Conservation (phyloP, 2,329 filamentous ascomycete species). For the Sarocladiaceae sp. region DNA sequence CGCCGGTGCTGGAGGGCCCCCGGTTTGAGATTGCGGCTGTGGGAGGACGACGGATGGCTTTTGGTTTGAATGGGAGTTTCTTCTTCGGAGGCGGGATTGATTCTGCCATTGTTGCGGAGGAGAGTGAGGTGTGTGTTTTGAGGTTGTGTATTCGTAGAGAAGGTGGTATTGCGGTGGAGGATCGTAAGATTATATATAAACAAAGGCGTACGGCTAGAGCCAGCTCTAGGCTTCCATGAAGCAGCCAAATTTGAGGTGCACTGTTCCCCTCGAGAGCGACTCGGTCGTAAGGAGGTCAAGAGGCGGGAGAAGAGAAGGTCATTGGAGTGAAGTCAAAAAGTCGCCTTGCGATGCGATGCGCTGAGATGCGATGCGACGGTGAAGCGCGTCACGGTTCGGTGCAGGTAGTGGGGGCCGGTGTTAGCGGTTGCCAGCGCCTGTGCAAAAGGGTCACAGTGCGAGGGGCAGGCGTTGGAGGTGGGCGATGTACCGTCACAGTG, state of each 20-base stretch:
- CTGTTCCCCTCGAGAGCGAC: no score
- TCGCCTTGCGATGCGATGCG: neutral
- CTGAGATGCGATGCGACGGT: constrained; percentile 1
- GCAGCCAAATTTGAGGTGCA: no score
- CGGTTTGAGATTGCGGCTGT: constrained; percentile 21
- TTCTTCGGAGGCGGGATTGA: constrained; percentile 25
- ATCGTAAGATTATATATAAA: no score
- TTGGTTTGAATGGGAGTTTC: constrained; percentile 47
- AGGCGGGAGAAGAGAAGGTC: neutral
- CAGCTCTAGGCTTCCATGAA: no score
- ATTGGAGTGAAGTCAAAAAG: neutral
- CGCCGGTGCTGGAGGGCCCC: neutral
- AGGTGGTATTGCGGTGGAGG: neutral
- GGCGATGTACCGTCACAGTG: neutral
- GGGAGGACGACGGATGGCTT: constrained; percentile 32
- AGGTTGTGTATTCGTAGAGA: neutral
- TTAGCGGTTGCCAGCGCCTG: neutral
- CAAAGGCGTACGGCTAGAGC: no score
- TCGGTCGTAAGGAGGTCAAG: neutral
- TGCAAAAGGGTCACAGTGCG: neutral
- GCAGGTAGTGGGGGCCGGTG: neutral
- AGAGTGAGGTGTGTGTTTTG: neutral
- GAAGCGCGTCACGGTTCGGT: constrained; percentile 7
- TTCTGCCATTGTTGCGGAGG: constrained; percentile 26
- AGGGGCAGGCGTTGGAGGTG: neutral